These are phyloP conservation scores for Tolypocladium endophyticum DNA, from an alignment of 2,329 filamentous ascomycete genomes.

Conservation along the genomic window DNA sequence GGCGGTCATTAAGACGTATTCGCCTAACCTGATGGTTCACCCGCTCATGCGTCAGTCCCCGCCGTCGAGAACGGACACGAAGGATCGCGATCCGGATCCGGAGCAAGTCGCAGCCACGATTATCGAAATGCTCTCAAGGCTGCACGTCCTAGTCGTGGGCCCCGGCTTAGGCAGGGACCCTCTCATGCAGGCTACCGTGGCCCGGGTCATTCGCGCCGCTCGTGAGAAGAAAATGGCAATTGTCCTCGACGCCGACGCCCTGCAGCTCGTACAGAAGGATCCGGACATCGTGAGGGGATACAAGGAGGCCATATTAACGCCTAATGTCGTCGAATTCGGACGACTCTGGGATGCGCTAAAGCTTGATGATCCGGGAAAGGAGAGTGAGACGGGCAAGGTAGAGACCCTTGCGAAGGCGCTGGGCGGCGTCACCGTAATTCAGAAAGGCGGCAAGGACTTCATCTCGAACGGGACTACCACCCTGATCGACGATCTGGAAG, in stretches of 20 bases:
- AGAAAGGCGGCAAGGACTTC: conserved; percentile 76
- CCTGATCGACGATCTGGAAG: conserved; percentile 65
- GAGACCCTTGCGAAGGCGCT: conserved; percentile 62
- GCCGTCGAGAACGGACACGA: conserved; percentile 15
- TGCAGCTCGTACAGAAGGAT: conserved; percentile 64
- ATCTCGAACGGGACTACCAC: conserved; percentile 73
- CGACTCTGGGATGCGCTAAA: conserved; percentile 67
- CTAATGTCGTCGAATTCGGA: conserved; percentile 89
- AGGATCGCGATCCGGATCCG: conserved; percentile 39
- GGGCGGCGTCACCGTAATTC: conserved; percentile 80
- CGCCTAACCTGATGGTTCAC: conserved; percentile 96
- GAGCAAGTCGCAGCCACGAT: conserved; percentile 55
- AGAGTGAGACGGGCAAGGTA: conserved; percentile 37
- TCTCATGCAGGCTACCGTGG: conserved; percentile 81
- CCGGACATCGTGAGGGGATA: conserved; percentile 75
- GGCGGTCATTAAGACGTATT: conserved; percentile 92
- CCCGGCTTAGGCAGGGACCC: conserved; percentile 84
- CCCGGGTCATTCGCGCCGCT: conserved; percentile 68
- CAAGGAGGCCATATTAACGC: conserved; percentile 76
- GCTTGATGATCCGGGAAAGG: conserved; percentile 39
- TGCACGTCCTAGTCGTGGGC: conserved; percentile 88
- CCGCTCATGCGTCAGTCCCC: conserved; percentile 77
- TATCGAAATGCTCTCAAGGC: conserved; percentile 68
- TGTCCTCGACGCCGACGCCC: conserved; percentile 84
- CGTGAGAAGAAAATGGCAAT: conserved; percentile 62